Conservation (phyloP, 768 basidiomycete genomes). For the Lactarius psammicola region DNA sequence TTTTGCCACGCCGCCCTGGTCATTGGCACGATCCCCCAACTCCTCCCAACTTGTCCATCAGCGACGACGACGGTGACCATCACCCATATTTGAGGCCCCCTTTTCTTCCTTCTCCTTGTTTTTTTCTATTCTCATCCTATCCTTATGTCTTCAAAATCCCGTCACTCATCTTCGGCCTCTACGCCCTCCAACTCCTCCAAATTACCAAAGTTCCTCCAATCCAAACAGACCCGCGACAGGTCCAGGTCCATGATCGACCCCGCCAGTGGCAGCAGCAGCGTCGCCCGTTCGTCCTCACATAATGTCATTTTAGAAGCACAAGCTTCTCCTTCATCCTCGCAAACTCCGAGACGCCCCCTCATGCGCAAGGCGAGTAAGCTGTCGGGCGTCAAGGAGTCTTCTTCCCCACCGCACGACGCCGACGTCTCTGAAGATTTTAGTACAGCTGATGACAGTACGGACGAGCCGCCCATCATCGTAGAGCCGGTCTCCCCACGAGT, state of each 20-base stretch:
- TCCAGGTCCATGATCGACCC: slow-evolving; percentile 52
- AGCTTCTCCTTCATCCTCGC: slow-evolving; percentile 13
- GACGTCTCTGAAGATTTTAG: slow-evolving; percentile 34
- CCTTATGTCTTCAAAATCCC: slow-evolving; percentile 48
- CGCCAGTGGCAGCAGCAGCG: slow-evolving; percentile 39
- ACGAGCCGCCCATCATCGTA: slow-evolving; percentile 64
- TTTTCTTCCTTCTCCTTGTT: background rate
- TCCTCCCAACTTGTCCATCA: slow-evolving; percentile 9
- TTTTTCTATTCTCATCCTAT: slow-evolving; percentile 6
- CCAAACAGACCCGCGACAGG: slow-evolving; percentile 58
- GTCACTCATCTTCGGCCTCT: slow-evolving; percentile 43
- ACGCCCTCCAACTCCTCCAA: slow-evolving; percentile 51
- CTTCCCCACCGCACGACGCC: slow-evolving; percentile 31
- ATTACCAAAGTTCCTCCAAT: slow-evolving; percentile 64
- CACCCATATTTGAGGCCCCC: background rate
- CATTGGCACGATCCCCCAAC: background rate
- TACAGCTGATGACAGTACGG: slow-evolving; percentile 37
- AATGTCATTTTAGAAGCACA: slow-evolving; percentile 33
- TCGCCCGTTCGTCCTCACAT: slow-evolving; percentile 46
- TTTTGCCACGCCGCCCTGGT: slow-evolving; percentile 12
- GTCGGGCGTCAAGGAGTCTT: slow-evolving; percentile 27
- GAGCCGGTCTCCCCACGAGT: slow-evolving; percentile 58
- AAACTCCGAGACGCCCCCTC: slow-evolving; percentile 25
- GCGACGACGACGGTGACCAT: slow-evolving; percentile 20
- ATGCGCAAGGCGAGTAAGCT: slow-evolving; percentile 27